phyloP scores from a whole-genome alignment of 2,329 filamentous ascomycete genomes.

The Huntiella savannae region DNA sequence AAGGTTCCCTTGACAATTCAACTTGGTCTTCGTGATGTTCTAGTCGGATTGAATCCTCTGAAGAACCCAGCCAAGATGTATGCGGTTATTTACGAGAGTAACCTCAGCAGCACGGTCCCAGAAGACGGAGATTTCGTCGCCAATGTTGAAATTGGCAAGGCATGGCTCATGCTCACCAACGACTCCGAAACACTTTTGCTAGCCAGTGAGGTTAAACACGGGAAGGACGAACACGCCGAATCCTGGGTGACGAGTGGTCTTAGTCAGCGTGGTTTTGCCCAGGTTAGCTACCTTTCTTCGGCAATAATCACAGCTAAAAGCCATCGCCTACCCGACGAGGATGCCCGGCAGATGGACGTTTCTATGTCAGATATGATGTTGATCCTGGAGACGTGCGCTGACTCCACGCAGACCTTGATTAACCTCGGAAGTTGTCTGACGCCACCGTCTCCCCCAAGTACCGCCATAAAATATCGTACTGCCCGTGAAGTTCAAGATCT shows the following conservation, averaged over 20 bases:
- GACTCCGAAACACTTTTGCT: conserved; percentile 28
- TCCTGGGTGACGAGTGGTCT: conserved; percentile 25
- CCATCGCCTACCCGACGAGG: conserved; percentile 27
- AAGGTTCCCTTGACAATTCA: conserved; percentile 47
- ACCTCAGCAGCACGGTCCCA: conserved; percentile 47
- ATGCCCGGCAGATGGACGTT: conserved; percentile 52
- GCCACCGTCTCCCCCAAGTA: conserved; percentile 67
- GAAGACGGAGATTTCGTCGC: conserved; percentile 45
- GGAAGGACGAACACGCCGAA: conserved; percentile 20
- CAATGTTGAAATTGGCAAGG: conserved; percentile 53
- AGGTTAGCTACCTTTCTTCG: conserved; percentile 71
- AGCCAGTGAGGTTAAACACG: conserved; percentile 8
- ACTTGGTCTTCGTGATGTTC: conserved; percentile 60
- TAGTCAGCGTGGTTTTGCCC: conserved; percentile 56
- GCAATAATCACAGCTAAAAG: conserved; percentile 51
- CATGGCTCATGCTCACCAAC: conserved; percentile 68
- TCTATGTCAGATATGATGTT: conserved; percentile 73
- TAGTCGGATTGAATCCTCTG: conserved; percentile 69
- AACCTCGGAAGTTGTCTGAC: conserved; percentile 58
- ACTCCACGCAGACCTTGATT: conserved; percentile 87
- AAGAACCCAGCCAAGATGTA: conserved; percentile 56
- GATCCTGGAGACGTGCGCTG: conserved; percentile 84
- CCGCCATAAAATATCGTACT: conserved; percentile 70
- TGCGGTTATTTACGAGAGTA: conserved; percentile 60
- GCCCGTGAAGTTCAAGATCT: conserved; percentile 74